Conservation (phyloP, 2,329 filamentous ascomycete genomes). For the Passalora sequoiae region DNA sequence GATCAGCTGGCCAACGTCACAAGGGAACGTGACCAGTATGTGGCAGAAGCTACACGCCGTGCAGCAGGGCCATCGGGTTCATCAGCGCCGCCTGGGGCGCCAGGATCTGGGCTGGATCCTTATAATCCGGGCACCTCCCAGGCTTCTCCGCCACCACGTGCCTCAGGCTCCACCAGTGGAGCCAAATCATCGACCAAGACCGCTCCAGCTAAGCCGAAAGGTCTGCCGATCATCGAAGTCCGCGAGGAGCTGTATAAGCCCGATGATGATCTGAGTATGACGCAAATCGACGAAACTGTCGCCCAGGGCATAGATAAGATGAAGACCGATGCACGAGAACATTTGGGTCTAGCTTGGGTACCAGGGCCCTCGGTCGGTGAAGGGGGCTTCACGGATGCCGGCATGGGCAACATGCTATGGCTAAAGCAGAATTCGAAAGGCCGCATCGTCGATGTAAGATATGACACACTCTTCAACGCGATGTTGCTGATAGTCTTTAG, state of each 20-base stretch:
- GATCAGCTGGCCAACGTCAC: too few species aligned
- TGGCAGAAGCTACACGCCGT: too few species aligned
- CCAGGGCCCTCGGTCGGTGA: not conserved
- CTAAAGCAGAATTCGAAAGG: not conserved
- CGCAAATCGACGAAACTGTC: not conserved
- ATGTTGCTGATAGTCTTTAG: too few species aligned
- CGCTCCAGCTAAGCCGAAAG: too few species aligned
- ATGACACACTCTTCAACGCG: not conserved
- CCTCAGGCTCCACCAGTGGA: too few species aligned
- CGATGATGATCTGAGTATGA: not conserved
- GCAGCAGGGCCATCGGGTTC: too few species aligned
- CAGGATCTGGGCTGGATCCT: too few species aligned
- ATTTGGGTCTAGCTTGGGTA: not conserved
- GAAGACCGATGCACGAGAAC: not conserved
- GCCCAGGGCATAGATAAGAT: not conserved
- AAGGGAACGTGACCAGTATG: too few species aligned
- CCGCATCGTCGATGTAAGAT: not conserved
- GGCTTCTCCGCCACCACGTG: too few species aligned
- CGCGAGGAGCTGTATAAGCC: not conserved
- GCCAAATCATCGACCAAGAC: too few species aligned
- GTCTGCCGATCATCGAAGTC: not conserved
- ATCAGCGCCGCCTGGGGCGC: too few species aligned
- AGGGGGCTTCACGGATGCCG: not conserved
- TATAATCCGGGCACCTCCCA: too few species aligned
- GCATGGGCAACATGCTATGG: not conserved